phyloP scores from a whole-genome alignment of 176 grass and related monocot genomes.

The Eragrostis nindensis region DNA sequence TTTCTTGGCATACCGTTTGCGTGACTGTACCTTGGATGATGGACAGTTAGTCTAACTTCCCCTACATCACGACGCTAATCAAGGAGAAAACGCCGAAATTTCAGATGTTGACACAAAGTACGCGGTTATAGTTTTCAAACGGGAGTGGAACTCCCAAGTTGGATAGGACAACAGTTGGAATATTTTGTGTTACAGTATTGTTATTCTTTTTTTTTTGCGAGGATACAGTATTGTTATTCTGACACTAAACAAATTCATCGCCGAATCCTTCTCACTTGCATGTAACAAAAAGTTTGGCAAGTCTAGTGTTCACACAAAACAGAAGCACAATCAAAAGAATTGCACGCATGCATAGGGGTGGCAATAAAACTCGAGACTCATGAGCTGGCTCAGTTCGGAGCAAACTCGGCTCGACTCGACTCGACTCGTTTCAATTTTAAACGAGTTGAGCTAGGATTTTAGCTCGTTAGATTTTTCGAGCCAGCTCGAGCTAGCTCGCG shows the following conservation, averaged over 20 bases:
- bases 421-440: too few species aligned
- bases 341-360: too few species aligned
- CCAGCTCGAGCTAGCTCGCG: too few species aligned
- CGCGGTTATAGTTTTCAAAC: not conserved
- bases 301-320: not conserved
- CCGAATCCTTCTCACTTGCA: not conserved
- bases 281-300: not conserved
- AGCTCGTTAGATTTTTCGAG: too few species aligned
- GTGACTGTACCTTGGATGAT: slow-evolving; percentile 6
- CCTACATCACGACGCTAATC: slow-evolving; percentile 38
- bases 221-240: not conserved
- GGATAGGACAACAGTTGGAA: not conserved
- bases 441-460: too few species aligned
- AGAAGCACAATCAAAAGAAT: slow-evolving; percentile 3
- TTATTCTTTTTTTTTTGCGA: too few species aligned
- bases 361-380: too few species aligned
- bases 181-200: not conserved
- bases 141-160: too few species aligned
- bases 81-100: slow-evolving; percentile 8
- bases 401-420: too few species aligned
- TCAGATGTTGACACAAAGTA: slow-evolving; percentile 6
- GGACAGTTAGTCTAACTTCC: not conserved
- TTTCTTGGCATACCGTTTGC: slow-evolving; percentile 10
- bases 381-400: too few species aligned
- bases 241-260: not conserved